Base-by-base conservation (phyloP, 2,329 filamentous ascomycete genomes). In the Colletotrichum abscissum region DNA sequence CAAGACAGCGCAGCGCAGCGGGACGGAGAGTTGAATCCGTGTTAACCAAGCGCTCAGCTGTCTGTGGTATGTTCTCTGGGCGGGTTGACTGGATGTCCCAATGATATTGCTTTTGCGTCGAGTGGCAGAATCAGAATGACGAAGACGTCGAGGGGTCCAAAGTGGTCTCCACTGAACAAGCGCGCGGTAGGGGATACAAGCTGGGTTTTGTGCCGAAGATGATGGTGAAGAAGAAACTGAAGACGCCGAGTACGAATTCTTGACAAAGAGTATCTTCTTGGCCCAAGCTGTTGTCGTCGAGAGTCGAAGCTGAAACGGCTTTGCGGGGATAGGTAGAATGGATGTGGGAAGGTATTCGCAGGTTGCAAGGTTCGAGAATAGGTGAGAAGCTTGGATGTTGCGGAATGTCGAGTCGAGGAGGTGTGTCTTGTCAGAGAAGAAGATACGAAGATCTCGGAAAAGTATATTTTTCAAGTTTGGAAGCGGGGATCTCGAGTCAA, bases 121-220 rank as follows among this genome's bases (percentile, higher is more conserved):
- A 67, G 38, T 67, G 54, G 59, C 52, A 67, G 63, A n/a, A 64
- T 28, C 33, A 33, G 28, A n/a, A 30, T 63, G 69, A 54, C 42
- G 42, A 72, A 66, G 42, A n/a, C 19, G 64, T 63, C 5, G 52
- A 67, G n/a, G 64, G 69, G 65, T 64, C 6, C 24, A 19, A 55
- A 24, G 42, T 4, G 16, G 8, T 65, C 58, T 19, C 69, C 72
- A 74, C 72, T 73, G 69, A 74, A 73, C 72, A 74, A 74, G 69
- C 72, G 72, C 64, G 72, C 72, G 72, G 59, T 62, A 69, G 69
- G 59, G 26, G 42, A 28, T n/a, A 30, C 52, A 35, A 54, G 69
- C 58, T 69, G 54, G 64, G 14, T 49, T 42, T 28, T 28, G 42
- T 49, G 42, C 42, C 42, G 42, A n/a, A 9, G 6, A 7, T n/a